These are phyloP conservation scores for Wickerhamiella musiphila DNA, from an alignment of 805 yeast genomes.

Conservation along the genomic window DNA sequence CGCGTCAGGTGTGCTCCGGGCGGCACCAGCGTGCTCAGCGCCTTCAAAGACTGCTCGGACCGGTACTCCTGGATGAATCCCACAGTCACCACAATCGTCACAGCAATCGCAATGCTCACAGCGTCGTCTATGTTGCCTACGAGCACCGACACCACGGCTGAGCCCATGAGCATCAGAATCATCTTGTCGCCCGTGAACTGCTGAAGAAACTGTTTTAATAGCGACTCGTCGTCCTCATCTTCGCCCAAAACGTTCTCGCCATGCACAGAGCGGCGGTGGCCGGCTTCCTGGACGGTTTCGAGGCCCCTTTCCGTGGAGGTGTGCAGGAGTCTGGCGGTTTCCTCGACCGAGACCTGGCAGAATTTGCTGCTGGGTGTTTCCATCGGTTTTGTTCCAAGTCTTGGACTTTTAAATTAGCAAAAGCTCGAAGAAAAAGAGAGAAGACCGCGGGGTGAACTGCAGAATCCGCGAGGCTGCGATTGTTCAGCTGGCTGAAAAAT, in stretches of 20 bases:
- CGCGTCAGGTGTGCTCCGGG: slow-evolving; percentile 90
- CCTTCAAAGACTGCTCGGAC: slow-evolving; percentile 86
- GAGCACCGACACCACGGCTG: slow-evolving; percentile 69
- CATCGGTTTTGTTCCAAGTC: too few relatives aligned
- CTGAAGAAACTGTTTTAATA: slow-evolving; percentile 53
- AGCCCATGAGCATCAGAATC: slow-evolving; percentile 72
- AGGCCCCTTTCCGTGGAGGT: slow-evolving; percentile 51
- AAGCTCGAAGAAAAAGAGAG: too few relatives aligned
- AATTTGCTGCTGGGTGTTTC: slow-evolving; percentile 23
- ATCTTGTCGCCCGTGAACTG: slow-evolving; percentile 84
- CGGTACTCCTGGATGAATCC: slow-evolving; percentile 96
- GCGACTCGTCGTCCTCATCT: slow-evolving; percentile 58
- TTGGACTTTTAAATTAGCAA: too few relatives aligned
- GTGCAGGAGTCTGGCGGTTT: slow-evolving; percentile 41
- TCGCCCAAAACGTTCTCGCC: slow-evolving; percentile 65
- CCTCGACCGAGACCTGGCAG: slow-evolving; percentile 45
- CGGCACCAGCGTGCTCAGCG: slow-evolving; percentile 82
- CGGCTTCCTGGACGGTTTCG: slow-evolving; percentile 48
- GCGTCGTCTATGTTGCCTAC: slow-evolving; percentile 98
- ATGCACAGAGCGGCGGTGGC: slow-evolving; percentile 50
- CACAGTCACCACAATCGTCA: slow-evolving; percentile 82
- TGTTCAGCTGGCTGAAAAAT: too few relatives aligned
- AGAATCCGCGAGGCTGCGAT: too few relatives aligned
- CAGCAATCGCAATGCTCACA: slow-evolving; percentile 80
- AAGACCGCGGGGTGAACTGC: too few relatives aligned